These are phyloP conservation scores for Quercus tomentella DNA, from an alignment of 331 rosid species.

Conservation along the genomic window DNA sequence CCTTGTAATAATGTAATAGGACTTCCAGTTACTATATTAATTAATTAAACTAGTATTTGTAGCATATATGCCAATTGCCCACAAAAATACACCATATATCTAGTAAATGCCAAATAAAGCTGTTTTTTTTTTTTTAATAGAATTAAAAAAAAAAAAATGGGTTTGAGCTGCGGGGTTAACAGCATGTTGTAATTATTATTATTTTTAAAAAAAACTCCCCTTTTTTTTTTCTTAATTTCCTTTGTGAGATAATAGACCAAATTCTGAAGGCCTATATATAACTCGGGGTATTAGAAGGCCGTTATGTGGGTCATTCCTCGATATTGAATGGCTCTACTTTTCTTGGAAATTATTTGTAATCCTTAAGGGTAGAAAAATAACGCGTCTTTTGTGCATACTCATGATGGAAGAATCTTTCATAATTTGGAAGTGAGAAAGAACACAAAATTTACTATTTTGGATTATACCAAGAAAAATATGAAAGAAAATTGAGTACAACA, in stretches of 20 bases:
- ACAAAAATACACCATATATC: background rate
- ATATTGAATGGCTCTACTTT: background rate
- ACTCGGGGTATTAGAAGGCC: background rate
- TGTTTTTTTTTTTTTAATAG: too few species aligned
- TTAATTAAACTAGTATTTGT: background rate
- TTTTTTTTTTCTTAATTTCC: background rate
- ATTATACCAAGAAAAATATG: background rate
- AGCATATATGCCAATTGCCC: background rate
- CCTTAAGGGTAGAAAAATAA: background rate
- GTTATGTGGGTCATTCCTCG: background rate
- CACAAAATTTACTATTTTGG: background rate
- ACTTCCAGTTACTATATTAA: background rate
- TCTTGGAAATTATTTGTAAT: background rate
- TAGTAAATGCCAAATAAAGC: too few species aligned
- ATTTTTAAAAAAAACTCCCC: too few species aligned
- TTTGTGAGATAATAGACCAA: background rate
- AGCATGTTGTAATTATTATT: too few species aligned
- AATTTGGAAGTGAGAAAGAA: background rate
- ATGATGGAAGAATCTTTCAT: background rate
- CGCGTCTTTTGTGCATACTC: background rate
- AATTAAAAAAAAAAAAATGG: too few species aligned
- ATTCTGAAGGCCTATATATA: background rate
- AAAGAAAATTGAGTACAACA: background rate
- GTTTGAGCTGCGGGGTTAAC: too few species aligned
- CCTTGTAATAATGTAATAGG: slow-evolving; percentile 28